phyloP scores from a whole-genome alignment of 805 yeast genomes.

The Danielozyma ontarioensis region DNA sequence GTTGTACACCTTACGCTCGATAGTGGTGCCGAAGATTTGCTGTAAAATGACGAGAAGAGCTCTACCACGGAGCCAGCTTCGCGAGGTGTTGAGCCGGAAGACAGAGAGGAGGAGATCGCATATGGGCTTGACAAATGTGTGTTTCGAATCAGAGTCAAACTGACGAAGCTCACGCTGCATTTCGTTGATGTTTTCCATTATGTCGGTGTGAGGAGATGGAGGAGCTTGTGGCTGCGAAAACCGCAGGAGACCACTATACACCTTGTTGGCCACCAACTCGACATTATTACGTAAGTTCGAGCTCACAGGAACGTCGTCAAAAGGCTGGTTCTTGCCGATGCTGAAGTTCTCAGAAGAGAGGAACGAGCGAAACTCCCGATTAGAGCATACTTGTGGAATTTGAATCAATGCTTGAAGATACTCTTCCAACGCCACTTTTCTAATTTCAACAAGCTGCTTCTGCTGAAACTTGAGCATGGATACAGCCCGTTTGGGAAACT shows the following conservation, averaged over 20 bases:
- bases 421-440: conserved; percentile 56
- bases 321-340: conserved; percentile 23
- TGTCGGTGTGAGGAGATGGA: conserved; percentile 8
- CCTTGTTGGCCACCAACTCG: conserved; percentile 28
- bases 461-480: conserved; percentile 68
- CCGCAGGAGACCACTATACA: conserved; percentile 23
- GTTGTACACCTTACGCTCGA: conserved; percentile 61
- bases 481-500: conserved; percentile 57
- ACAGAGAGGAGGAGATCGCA: conserved; percentile 69
- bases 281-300: conserved; percentile 11
- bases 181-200: conserved; percentile 33
- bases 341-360: conserved; percentile 65
- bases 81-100: conserved; percentile 60
- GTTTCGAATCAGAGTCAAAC: conserved; percentile 5
- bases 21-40: conserved; percentile 81
- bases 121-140: conserved; percentile 71
- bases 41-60: conserved; percentile 79
- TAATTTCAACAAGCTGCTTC: conserved; percentile 53
- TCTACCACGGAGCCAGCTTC: conserved; percentile 78
- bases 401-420: conserved; percentile 56
- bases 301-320: conserved; percentile 15
- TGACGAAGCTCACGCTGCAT: conserved; percentile 30
- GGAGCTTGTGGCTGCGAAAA: not conserved
- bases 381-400: conserved; percentile 68
- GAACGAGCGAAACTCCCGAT: conserved; percentile 68